Conservation (phyloP, 495 filamentous ascomycete genomes). For the Talaromyces trachyspermus region DNA sequence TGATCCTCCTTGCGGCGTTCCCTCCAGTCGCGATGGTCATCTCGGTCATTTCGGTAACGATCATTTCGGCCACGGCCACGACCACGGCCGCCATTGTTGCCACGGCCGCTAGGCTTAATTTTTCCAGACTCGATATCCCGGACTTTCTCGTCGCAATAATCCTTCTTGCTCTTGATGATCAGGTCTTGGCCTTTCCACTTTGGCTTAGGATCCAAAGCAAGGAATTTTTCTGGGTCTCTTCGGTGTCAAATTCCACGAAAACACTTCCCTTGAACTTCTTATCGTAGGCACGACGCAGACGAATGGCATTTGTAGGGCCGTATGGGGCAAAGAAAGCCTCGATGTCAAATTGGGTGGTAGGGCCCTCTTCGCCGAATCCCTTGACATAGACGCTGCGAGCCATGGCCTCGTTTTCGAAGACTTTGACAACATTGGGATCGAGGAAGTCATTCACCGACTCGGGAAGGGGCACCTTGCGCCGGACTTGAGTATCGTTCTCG, state of each 20-base stretch:
- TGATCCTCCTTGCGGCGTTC: slow-evolving; percentile 59
- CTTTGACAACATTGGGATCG: slow-evolving; percentile 39
- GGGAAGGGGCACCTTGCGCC: slow-evolving; percentile 62
- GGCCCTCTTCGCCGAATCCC: slow-evolving; percentile 76
- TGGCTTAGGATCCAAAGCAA: slow-evolving; percentile 72
- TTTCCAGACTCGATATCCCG: slow-evolving; percentile 67
- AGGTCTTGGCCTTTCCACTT: slow-evolving; percentile 69
- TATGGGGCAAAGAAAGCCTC: slow-evolving; percentile 83
- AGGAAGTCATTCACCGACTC: slow-evolving; percentile 34
- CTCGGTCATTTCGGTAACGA: slow-evolving; percentile 22
- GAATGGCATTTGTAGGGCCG: slow-evolving; percentile 74
- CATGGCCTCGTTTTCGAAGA: slow-evolving; percentile 53
- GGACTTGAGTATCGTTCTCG: slow-evolving; percentile 58
- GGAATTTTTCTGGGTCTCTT: slow-evolving; percentile 71
- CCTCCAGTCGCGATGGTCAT: slow-evolving; percentile 59
- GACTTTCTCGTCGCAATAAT: slow-evolving; percentile 75
- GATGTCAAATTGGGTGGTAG: slow-evolving; percentile 80
- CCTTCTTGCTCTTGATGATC: slow-evolving; percentile 72
- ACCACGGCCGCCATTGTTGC: slow-evolving; percentile 21
- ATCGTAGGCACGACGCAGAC: slow-evolving; percentile 67
- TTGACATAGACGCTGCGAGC: slow-evolving; percentile 66
- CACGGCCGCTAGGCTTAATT: slow-evolving; percentile 45
- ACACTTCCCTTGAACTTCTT: slow-evolving; percentile 86
- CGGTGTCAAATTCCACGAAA: slow-evolving; percentile 80
- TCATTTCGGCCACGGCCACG: slow-evolving; percentile 26